Base-by-base conservation (phyloP, 2,329 filamentous ascomycete species). In the Fusarium chaquense region DNA sequence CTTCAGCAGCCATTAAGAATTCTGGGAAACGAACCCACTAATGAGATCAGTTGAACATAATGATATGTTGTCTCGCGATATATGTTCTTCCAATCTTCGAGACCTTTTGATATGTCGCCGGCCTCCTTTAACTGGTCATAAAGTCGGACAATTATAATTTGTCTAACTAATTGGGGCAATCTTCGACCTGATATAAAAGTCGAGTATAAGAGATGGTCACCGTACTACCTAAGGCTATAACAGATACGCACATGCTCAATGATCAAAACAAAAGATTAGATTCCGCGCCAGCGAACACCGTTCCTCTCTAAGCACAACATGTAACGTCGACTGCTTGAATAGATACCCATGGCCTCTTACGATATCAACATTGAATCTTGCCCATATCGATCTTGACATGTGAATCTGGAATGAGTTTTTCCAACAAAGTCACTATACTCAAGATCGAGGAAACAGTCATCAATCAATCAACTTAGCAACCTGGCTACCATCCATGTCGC, bases 141-240 rank as follows among this genome's bases (percentile, higher is more conserved):
- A 11, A 18, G 18, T 56, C 60, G 26, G 58, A 32, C 43, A 63
- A 49, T 63, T 56, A 11, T 26, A 20, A 8, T 10, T 16, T 6
- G n/a, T 38, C 53, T 43, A 24, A 40, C 40, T 36, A 12, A 3
- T 62, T 55, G 6, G 5, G 20, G 35, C 6, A 35, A 20, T 40
- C 28, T 32, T 41, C 13, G 16, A 52, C 28, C 35, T 22, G 12
- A 40, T 13, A 11, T 22, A 22, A 40, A 8, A 40, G 18, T 40
- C 5, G 11, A 20, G 36, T 40, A 22, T 40, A 40, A 20, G n/a
- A 40, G n/a, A 22, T 40, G 11, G 12, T 2, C n/a, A 40, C 9
- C n/a, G 36, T 11, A n/a, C 16, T 36, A 38, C 26, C 9, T 30
- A 30, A 11, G 7, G 10, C n/a, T 40, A 6, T 13, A 40, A 22